phyloP scores from a whole-genome alignment of 306 rosid genomes.

The cucumber (Cucumis sativus) region DNA sequence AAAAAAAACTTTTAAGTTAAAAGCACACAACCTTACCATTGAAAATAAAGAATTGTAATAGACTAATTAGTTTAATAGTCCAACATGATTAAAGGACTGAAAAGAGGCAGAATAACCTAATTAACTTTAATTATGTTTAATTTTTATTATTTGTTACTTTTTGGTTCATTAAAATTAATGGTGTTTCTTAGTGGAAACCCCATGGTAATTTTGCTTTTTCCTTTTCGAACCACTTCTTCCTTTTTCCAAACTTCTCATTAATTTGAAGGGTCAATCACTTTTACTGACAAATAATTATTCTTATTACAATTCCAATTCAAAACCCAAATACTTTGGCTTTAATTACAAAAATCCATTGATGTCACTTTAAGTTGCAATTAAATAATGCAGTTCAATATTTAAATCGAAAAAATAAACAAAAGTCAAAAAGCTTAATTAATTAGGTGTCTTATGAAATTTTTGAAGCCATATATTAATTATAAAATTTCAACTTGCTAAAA shows the following conservation, averaged over 20 bases:
- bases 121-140: too few relatives aligned
- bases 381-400: too few relatives aligned
- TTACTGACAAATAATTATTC: background rate
- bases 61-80: background rate
- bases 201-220: background rate
- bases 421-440: too few relatives aligned
- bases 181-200: background rate
- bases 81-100: background rate
- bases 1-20: too few relatives aligned
- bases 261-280: background rate
- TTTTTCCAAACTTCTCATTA: background rate
- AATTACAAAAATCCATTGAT: too few relatives aligned
- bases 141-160: background rate
- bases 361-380: too few relatives aligned
- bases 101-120: background rate
- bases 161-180: background rate
- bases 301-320: background rate
- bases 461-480: too few relatives aligned
- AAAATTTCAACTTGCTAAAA: background rate
- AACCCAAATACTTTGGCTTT: too few relatives aligned
- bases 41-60: background rate
- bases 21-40: background rate
- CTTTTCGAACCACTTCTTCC: background rate
- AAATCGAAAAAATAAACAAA: too few relatives aligned
- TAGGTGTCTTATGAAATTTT: too few relatives aligned